Percentiles rank a stretch among this genome's conserved stretches.
Conservation (phyloP, 768 basidiomycete species). For the Leccinum broughii region DNA sequence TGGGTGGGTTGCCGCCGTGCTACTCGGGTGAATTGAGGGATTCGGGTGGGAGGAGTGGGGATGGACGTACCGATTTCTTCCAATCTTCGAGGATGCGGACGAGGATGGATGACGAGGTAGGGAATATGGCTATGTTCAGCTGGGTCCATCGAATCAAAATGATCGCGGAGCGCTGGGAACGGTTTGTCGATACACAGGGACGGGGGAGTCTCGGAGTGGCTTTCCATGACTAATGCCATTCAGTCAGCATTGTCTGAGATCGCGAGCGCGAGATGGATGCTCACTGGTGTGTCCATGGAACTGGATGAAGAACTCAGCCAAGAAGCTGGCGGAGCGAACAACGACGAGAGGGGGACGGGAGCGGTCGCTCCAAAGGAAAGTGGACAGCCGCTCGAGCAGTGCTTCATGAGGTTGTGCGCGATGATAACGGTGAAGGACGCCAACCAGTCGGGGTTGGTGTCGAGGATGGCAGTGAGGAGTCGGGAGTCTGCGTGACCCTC, state of each 20-base stretch:
- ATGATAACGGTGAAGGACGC: conserved; percentile 77
- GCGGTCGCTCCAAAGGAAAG: conserved; percentile 66
- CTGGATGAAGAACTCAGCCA: conserved; percentile 87
- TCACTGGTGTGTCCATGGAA: conserved; percentile 83
- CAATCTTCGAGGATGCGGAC: conserved; percentile 84
- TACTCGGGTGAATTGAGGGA: conserved; percentile 28
- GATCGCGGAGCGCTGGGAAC: conserved; percentile 78
- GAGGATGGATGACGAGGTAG: conserved; percentile 74
- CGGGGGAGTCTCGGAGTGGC: conserved; percentile 73
- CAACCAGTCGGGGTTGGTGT: conserved; percentile 52
- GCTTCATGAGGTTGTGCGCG: conserved; percentile 71
- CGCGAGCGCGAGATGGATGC: conserved; percentile 27
- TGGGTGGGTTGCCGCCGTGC: conserved; percentile 65
- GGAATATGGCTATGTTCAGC: conserved; percentile 91
- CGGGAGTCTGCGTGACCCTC: conserved; percentile 62
- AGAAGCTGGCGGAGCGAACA: conserved; percentile 87
- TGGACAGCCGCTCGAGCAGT: conserved; percentile 58
- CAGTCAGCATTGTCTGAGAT: not conserved
- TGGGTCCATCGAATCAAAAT: conserved; percentile 79
- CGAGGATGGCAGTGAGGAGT: conserved; percentile 58
- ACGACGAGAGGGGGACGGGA: conserved; percentile 67
- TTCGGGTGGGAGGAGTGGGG: not conserved
- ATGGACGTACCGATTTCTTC: conserved; percentile 63
- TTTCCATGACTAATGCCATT: conserved; percentile 71
- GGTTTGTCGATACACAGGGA: conserved; percentile 87